These are phyloP conservation scores for Botrytis deweyae DNA, from an alignment of 2,329 filamentous ascomycete species.

Conservation along the genomic window DNA sequence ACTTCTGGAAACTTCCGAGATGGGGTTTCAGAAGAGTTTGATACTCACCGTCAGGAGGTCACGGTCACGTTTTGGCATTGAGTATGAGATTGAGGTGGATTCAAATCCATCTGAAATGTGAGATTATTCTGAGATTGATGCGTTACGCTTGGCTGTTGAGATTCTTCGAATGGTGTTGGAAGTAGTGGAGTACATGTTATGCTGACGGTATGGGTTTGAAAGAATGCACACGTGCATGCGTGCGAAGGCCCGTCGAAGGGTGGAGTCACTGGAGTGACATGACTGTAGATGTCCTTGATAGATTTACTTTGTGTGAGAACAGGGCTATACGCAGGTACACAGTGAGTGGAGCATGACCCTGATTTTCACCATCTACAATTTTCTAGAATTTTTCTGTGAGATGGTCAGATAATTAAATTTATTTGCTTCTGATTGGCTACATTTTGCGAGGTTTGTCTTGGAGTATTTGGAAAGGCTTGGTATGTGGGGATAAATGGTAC, in stretches of 20 bases:
- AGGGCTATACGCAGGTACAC: constrained; percentile 15
- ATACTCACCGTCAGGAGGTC: neutral
- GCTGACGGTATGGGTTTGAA: neutral
- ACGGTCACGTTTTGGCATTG: constrained; percentile 11
- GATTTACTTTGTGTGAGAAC: neutral
- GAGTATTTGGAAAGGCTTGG: neutral
- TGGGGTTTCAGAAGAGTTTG: constrained; percentile 14
- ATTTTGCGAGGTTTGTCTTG: constrained; percentile 2
- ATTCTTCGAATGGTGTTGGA: neutral
- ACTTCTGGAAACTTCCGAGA: neutral
- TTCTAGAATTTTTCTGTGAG: constrained; percentile 7
- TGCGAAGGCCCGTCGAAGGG: neutral
- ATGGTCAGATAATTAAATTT: neutral
- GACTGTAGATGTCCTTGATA: neutral
- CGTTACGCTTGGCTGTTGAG: neutral
- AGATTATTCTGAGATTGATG: neutral
- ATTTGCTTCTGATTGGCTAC: neutral
- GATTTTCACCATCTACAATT: constrained; percentile 1
- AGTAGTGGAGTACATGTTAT: neutral
- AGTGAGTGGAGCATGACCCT: constrained; percentile 10
- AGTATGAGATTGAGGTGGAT: neutral
- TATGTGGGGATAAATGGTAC: neutral
- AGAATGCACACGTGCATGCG: neutral
- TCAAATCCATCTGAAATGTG: neutral
- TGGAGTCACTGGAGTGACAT: constrained; percentile 12